Base-by-base conservation (phyloP, 495 filamentous ascomycete genomes). In the Pseudotulostoma volvatum region DNA sequence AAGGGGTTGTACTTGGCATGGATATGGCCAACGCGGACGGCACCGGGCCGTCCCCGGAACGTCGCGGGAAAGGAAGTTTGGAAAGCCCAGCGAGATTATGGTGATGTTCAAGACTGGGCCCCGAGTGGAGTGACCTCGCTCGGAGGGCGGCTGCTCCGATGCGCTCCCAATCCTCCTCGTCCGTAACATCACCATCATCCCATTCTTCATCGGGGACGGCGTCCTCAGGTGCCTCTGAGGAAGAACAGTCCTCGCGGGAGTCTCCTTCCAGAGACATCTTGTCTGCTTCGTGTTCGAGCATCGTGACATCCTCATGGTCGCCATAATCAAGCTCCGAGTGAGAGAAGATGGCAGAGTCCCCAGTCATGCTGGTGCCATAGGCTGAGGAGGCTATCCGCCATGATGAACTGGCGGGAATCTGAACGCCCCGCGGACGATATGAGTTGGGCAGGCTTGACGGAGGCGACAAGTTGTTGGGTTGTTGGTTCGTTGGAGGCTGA, bases 161-260 rank as follows among this genome's bases (percentile, higher is more conserved):
- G 40, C 78, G 75, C 15, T 84, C 85, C 86, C 86, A 93, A 61
- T 97, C 88, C 56, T 97, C 90, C 45, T 94, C 85, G 57, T 97
- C 90, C n/a, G 90, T 96, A 37, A 77, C 69, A 52, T 92, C 84
- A 46, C 81, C 79, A 39, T 83, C 74, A 51, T 80, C 73, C 48
- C 67, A 66, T 49, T 79, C 68, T 20, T 78, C 76, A 39, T 75
- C 74, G 14, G 47, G 61, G n/a, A 65, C 49, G 31, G 77, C 75
- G 46, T 79, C 77, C n/a, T 75, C 63, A 9, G 67, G 76, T n/a
- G 71, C 74, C 45, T 81, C 79, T 21, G 77, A 83, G 36, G 78
- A 79, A 31, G 81, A 81, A 28, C 73, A 77, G 41, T 78, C 79
- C 30, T 67, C 74, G 28, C 42, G 51, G n/a, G 31, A 17, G 18